phyloP scores from a whole-genome alignment of 495 filamentous ascomycete species.

The Xylaria intraflava region DNA sequence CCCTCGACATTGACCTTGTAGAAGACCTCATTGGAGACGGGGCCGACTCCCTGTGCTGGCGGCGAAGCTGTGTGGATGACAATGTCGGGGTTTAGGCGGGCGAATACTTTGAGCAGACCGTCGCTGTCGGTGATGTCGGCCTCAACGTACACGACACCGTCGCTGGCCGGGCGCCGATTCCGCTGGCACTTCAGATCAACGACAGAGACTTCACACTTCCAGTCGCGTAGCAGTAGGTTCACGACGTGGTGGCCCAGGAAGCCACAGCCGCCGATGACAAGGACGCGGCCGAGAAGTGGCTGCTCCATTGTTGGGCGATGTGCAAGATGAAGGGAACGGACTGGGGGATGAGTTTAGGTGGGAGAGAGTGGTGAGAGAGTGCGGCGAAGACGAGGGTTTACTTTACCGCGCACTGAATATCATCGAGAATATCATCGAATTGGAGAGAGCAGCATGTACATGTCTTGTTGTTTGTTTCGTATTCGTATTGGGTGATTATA shows the following conservation, averaged over 20 bases:
- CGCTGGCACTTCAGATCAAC: conserved; percentile 73
- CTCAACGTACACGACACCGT: conserved; percentile 69
- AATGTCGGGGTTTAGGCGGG: conserved; percentile 67
- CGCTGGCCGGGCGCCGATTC: conserved; percentile 63
- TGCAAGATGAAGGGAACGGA: conserved; percentile 13
- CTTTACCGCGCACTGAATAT: too few species aligned
- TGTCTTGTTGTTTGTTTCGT: background rate
- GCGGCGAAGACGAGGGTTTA: too few species aligned
- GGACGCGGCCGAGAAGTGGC: conserved; percentile 46
- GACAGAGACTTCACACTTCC: conserved; percentile 62
- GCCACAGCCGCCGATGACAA: conserved; percentile 64
- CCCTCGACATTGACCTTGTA: conserved; percentile 91
- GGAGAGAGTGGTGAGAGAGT: background rate
- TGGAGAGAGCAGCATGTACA: too few species aligned
- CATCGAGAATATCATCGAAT: too few species aligned
- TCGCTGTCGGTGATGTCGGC: conserved; percentile 77
- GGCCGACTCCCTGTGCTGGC: conserved; percentile 40
- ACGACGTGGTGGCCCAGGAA: conserved; percentile 69
- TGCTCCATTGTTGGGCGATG: conserved; percentile 24
- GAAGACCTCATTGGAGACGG: conserved; percentile 53
- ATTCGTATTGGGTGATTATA: background rate
- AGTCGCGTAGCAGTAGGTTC: conserved; percentile 48
- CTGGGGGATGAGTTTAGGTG: background rate
- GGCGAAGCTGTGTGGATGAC: conserved; percentile 95
- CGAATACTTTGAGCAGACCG: conserved; percentile 59